A percentile compares a stretch with the other conserved stretches of the same genome.
These are phyloP conservation scores for Immersiella caudata DNA, from an alignment of 495 filamentous ascomycete species.

Conservation along the genomic window DNA sequence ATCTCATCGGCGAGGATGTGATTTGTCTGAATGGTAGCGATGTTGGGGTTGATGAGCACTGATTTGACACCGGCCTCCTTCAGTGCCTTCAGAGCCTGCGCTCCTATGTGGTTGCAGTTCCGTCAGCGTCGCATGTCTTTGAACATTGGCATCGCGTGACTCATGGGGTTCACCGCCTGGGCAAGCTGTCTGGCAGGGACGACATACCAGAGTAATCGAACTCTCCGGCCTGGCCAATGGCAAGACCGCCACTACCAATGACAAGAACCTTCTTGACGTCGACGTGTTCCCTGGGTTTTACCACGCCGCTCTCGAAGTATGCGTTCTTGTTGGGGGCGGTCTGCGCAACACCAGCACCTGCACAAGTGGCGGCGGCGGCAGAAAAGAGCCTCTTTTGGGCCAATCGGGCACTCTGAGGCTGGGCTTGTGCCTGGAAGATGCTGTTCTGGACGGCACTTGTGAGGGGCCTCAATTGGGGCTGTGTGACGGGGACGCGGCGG, in stretches of 20 bases:
- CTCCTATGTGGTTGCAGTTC: conserved; percentile 58
- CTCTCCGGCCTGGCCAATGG: conserved; percentile 97
- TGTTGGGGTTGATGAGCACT: conserved; percentile 97
- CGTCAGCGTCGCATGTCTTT: conserved; percentile 27
- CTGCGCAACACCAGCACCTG: conserved; percentile 48
- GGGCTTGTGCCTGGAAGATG: conserved; percentile 38
- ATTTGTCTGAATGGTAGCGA: conserved; percentile 97
- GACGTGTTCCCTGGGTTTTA: conserved; percentile 73
- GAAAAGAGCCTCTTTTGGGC: conserved; percentile 48
- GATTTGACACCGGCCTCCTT: conserved; percentile 97
- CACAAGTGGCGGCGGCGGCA: conserved; percentile 37
- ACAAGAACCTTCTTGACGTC: conserved; percentile 99
- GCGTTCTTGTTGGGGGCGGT: conserved; percentile 81
- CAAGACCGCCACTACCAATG: conserved; percentile 91
- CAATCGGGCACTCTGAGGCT: conserved; percentile 31
- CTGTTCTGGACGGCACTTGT: conserved; percentile 36
- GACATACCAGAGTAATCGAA: conserved; percentile 94
- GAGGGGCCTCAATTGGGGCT: conserved; percentile 41
- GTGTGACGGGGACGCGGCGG: conserved; percentile 45
- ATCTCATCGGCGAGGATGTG: conserved; percentile 96
- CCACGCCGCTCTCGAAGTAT: conserved; percentile 82
- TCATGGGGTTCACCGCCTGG: conserved; percentile 36
- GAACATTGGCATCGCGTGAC: conserved; percentile 28
- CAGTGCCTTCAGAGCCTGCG: conserved; percentile 94
- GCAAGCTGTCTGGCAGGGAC: conserved; percentile 13